Evolutionary conservation across 139 green algal species (phyloP), one percentile per base, ranked within the genome.

Genomic region (Tetraselmis chui): DNA sequence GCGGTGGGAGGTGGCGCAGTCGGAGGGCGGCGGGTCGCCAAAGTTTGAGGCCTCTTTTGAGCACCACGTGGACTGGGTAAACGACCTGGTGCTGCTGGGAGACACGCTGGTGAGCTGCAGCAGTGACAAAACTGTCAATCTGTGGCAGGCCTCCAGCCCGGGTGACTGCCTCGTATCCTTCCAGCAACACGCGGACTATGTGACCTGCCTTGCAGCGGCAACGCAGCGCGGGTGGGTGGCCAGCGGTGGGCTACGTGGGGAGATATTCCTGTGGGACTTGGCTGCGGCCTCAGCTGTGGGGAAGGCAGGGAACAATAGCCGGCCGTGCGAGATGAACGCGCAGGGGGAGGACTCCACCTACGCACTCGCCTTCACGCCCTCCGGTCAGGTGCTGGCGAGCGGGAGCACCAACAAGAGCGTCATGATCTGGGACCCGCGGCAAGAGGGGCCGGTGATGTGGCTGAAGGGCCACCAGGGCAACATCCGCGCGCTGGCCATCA

Each of bases 1-100:
- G 76, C 84, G 89, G 88, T 91, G 79, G 80, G 31, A 84, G 31
- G 27, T 86, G 79, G 32, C 45, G 18, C n/a, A n/a, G n/a, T n/a
- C n/a, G n/a, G n/a, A n/a, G n/a, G n/a, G n/a, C n/a, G 59, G 25
- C 79, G 22, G 31, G 27, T 59, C 76, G 59, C 83, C 86, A 0
- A 23, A 75, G 1, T 86, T 85, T 26, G 81, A 87, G 27, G 83
- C 79, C 2, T 86, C 32, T 45, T 93, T 91, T 76, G 91, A 92
- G 28, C 89, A 89, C 0, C 91, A 94, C 67, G 83, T 88, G 1
- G 91, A 93, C 85, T 94, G 91, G 91, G 91, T 94, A n/a, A 94
- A 93, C 28, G 89, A 89, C 59, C 59, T 93, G 23, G 76, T 81
- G 2, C 74, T 91, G 1, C 76, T 91, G 27, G 85, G 81, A 1